Conservation (phyloP, 345 rosid genomes). For the Brassica napus region DNA sequence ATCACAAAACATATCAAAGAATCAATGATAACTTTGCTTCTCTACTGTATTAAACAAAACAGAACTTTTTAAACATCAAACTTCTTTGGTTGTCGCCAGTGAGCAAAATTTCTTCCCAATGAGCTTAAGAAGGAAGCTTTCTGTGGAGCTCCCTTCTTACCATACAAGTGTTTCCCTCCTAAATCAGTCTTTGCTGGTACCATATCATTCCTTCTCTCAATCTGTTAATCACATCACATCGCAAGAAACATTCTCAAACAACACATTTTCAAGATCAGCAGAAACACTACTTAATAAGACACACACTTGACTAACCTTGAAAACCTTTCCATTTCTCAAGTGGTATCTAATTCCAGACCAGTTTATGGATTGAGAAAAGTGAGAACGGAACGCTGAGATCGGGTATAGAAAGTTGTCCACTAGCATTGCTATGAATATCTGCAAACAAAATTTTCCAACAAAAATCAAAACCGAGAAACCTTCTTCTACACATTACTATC, state of each 20-base stretch:
- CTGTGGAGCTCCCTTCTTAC: slow-evolving; percentile 75
- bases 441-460: slow-evolving; percentile 27
- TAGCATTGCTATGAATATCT: slow-evolving; percentile 85
- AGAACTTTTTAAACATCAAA: slow-evolving; percentile 49
- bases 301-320: slow-evolving; percentile 54
- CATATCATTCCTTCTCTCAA: slow-evolving; percentile 78
- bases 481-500: neutral
- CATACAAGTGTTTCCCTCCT: slow-evolving; percentile 85
- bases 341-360: slow-evolving; percentile 96
- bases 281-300: neutral
- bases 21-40: slow-evolving; percentile 19
- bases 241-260: slow-evolving; percentile 4
- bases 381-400: slow-evolving; percentile 82
- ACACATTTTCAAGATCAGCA: slow-evolving; percentile 1
- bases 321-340: slow-evolving; percentile 83
- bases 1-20: slow-evolving; percentile 33
- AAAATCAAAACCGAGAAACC: neutral
- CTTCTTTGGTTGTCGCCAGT: slow-evolving; percentile 92
- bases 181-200: slow-evolving; percentile 83
- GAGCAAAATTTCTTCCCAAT: slow-evolving; percentile 70
- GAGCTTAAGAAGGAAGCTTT: slow-evolving; percentile 65
- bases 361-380: slow-evolving; percentile 91
- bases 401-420: slow-evolving; percentile 96
- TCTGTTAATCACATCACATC: slow-evolving; percentile 49
- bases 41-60: slow-evolving; percentile 15